A percentile compares a stretch with the other conserved stretches of the same genome.
phyloP scores from a whole-genome alignment of 441 rosid species.

The Adansonia rubrostipa region DNA sequence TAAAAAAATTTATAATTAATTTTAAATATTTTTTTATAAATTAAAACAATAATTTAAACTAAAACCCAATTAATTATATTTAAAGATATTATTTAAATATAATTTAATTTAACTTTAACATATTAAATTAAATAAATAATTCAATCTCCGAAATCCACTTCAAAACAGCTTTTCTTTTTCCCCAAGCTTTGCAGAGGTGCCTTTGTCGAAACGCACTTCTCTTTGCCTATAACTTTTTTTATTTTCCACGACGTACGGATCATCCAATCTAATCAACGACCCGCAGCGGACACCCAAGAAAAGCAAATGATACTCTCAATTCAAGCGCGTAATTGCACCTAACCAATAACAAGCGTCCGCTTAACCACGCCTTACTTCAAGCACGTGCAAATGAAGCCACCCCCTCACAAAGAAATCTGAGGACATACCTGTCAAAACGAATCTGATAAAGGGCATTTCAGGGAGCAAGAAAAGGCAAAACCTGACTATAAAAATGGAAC shows the following conservation, averaged over 20 bases:
- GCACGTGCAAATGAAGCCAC: neutral
- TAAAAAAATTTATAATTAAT: no score
- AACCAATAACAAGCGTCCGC: neutral
- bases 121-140: no score
- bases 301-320: neutral
- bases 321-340: neutral
- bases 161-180: no score
- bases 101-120: no score
- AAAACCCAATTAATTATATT: no score
- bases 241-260: neutral
- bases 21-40: no score
- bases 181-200: no score
- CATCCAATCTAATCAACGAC: neutral
- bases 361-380: neutral
- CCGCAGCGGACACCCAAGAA: neutral
- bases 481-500: neutral
- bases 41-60: no score
- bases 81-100: no score
- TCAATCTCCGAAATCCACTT: no score
- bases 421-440: neutral
- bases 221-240: no score
- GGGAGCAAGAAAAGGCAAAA: neutral
- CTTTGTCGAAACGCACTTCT: neutral
- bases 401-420: neutral
- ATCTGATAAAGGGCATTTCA: neutral